These are phyloP conservation scores for Arabidopsis arenosa DNA, from an alignment of 345 rosid genomes.

Conservation along the genomic window DNA sequence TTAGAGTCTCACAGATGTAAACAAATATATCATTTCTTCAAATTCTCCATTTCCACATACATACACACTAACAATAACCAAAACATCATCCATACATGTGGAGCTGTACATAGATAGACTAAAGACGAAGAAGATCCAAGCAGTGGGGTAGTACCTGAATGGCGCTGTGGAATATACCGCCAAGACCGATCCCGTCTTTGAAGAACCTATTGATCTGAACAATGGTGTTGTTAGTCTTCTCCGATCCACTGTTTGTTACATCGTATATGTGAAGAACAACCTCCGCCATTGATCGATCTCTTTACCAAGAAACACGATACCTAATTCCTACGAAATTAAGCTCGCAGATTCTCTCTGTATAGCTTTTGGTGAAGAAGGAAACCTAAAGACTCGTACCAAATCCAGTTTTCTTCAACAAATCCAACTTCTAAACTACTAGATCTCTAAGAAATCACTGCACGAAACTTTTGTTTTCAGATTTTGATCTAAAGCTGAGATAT, in stretches of 20 bases:
- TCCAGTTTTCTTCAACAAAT: neutral
- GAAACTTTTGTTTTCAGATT: neutral
- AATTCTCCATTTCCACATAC: neutral
- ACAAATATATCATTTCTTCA: neutral
- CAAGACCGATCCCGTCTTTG: constrained; percentile 91
- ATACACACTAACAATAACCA: neutral
- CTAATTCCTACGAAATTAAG: constrained; percentile 20
- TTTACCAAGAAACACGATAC: constrained; percentile 45
- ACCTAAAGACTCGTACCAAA: constrained; percentile 18
- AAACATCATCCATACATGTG: neutral
- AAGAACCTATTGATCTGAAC: constrained; percentile 93
- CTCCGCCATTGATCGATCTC: constrained; percentile 63
- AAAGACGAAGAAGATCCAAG: constrained; percentile 1
- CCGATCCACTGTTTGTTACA: constrained; percentile 97
- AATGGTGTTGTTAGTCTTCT: constrained; percentile 89
- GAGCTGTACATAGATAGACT: neutral
- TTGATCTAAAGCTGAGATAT: constrained; percentile 7
- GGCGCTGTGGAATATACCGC: constrained; percentile 92
- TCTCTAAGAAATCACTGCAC: constrained; percentile 7
- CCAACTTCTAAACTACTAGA: neutral
- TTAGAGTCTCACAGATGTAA: constrained; percentile 6
- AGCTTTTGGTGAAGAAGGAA: constrained; percentile 1
- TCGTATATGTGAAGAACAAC: constrained; percentile 89
- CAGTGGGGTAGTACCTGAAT: constrained; percentile 68
- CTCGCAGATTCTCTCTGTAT: constrained; percentile 13